These are phyloP conservation scores for Uromyces viciae-fabae DNA, from an alignment of 1,284 basidiomycete genomes.

Conservation along the genomic window DNA sequence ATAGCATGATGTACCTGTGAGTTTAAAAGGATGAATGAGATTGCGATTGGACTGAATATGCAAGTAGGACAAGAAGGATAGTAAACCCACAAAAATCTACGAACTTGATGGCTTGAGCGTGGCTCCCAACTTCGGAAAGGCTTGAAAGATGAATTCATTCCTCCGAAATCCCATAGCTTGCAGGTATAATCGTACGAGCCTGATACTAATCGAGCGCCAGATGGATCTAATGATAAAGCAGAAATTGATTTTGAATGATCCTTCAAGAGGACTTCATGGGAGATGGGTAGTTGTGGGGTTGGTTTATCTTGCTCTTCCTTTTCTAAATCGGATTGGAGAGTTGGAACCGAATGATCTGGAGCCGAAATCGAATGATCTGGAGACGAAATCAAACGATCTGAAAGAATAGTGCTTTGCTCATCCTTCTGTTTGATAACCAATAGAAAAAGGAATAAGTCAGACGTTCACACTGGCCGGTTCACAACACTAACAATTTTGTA, in stretches of 20 bases:
- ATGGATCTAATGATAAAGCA: constrained; percentile 82
- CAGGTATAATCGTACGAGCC: constrained; percentile 95
- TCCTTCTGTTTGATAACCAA: too few species aligned
- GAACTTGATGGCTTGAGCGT: constrained; percentile 82
- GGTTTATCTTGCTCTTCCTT: constrained; percentile 6
- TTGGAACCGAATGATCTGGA: background rate
- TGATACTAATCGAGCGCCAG: constrained; percentile 82
- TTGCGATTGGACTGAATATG: background rate
- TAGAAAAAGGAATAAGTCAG: too few species aligned
- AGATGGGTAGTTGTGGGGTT: constrained; percentile 54
- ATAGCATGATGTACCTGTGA: constrained; percentile 77
- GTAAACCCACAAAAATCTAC: constrained; percentile 55
- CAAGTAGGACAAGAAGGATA: too few species aligned
- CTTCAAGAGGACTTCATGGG: constrained; percentile 79
- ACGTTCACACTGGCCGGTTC: too few species aligned
- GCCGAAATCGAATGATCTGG: too few species aligned
- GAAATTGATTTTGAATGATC: constrained; percentile 94
- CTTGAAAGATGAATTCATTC: constrained; percentile 78
- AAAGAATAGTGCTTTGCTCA: too few species aligned
- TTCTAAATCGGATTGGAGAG: background rate
- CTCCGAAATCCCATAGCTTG: constrained; percentile 99
- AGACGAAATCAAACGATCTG: too few species aligned
- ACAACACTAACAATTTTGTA: too few species aligned
- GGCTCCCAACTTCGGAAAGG: constrained; percentile 96
- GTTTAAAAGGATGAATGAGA: constrained; percentile 40